Base-by-base conservation (phyloP, 2,329 filamentous ascomycete genomes). In the Verticillium albo-atrum region DNA sequence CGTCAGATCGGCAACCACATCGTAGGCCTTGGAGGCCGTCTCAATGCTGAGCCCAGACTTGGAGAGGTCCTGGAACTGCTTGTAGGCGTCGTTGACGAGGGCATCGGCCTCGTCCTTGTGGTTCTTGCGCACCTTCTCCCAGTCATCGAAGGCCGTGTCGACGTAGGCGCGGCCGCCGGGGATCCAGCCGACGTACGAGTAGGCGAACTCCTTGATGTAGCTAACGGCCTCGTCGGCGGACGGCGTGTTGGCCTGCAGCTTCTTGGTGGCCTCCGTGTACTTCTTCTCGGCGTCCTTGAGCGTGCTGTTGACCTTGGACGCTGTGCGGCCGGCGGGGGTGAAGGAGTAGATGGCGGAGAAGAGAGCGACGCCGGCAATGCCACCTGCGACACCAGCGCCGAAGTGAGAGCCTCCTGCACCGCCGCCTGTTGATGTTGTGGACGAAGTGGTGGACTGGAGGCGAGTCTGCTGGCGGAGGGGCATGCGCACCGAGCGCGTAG, bases 161-260 rank as follows among this genome's bases (percentile, higher is more conserved):
- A 92, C 83, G 66, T 89, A 91, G 54, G 79, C 74, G 30, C 82
- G 82, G 2, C 86, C 89, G 14, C 90, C 90, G 0, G 90, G 90
- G 30, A 93, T 83, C 79, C 88, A 90, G 3, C 77, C 78, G 2
- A 88, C 87, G 68, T 92, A 92, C 26, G 85, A 85, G 68, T 85
- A 85, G 28, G 85, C 84, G 14, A 87, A 86, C 60, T 85, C 77
- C 67, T 86, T 85, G 61, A 92, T 81, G 76, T 83, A 87, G 61
- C 82, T 74, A 42, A 90, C 76, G 1, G 89, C 88, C 71, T 90
- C 81, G 63, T 89, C 88, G 15, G 87, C 80, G 61, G 85, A 81
- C 0, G 89, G 89, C 0, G 88, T 84, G 53, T 81, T 79, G 58
- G 87, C 74, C 64, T 87, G 82, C 6, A 89, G 76, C 68, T 85